Evolutionary conservation across 2,329 filamentous ascomycete genomes (phyloP).

Genomic region (Epicoccum nigrum): DNA sequence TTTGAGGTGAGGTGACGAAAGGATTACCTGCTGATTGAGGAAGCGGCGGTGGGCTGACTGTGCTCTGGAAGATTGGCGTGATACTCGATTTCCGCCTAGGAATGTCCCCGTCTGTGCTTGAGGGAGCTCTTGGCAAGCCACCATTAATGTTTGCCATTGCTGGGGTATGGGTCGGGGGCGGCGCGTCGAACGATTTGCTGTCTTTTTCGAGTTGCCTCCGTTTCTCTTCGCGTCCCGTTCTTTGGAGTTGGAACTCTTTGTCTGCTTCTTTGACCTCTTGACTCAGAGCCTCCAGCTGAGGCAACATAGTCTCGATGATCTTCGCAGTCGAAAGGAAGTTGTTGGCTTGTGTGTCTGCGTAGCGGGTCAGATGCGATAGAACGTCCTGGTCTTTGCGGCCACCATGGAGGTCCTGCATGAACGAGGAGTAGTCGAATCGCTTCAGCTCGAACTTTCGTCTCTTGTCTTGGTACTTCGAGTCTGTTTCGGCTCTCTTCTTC

Average conservation of each 20-base stretch:
- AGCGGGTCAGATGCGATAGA: conserved; percentile 90
- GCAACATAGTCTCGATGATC: conserved; percentile 84
- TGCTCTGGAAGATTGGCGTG: conserved; percentile 44
- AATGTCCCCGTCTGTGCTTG: conserved; percentile 33
- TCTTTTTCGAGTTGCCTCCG: conserved; percentile 87
- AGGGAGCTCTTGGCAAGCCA: conserved; percentile 27
- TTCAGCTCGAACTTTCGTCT: conserved; percentile 94
- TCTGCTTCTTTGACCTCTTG: conserved; percentile 90
- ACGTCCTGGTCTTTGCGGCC: conserved; percentile 99
- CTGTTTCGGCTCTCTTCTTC: conserved; percentile 93
- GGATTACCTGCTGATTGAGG: conserved; percentile 33
- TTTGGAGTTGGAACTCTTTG: conserved; percentile 94
- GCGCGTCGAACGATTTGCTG: conserved; percentile 58
- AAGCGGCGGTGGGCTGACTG: conserved; percentile 38
- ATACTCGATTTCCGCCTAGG: conserved; percentile 42
- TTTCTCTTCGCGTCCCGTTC: conserved; percentile 95
- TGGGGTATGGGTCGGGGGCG: conserved; percentile 28
- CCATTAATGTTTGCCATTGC: conserved; percentile 34
- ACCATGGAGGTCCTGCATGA: conserved; percentile 98
- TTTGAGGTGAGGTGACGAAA: conserved; percentile 35
- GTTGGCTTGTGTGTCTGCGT: conserved; percentile 86
- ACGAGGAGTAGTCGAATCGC: conserved; percentile 97
- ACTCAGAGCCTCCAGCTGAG: conserved; percentile 86
- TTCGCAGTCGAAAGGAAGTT: conserved; percentile 82
- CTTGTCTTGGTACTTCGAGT: conserved; percentile 95